Percentiles rank a stretch among this genome's conserved stretches.
Conservation (phyloP, 1,139 yeast species). For the Arxiozyma bovina region DNA sequence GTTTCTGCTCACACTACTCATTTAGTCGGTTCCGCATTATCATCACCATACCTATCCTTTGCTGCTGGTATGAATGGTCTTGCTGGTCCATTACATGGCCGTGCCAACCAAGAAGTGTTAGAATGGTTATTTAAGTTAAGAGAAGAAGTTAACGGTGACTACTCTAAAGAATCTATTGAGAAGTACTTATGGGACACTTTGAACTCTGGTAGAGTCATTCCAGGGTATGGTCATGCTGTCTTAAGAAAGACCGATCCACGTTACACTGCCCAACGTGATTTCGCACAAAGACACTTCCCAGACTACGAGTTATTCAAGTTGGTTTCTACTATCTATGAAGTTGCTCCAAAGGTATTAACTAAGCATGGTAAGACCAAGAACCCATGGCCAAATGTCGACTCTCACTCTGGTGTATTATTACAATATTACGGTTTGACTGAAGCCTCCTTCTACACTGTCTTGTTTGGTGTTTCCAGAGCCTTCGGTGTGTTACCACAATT, state of each 20-base stretch:
- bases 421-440: constrained; percentile 96
- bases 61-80: constrained; percentile 38
- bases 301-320: constrained; percentile 86
- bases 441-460: constrained; percentile 92
- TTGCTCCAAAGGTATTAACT: constrained; percentile 90
- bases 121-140: constrained; percentile 34
- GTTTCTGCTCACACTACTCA: constrained; percentile 40
- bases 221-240: constrained; percentile 42
- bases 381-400: constrained; percentile 99
- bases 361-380: constrained; percentile 97
- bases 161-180: constrained; percentile 30
- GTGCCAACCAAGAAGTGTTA: constrained; percentile 40
- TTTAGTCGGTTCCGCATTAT: constrained; percentile 37
- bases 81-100: constrained; percentile 40
- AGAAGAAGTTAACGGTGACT: constrained; percentile 31
- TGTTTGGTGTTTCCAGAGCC: constrained; percentile 97
- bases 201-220: constrained; percentile 37
- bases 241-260: constrained; percentile 44
- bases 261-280: constrained; percentile 94
- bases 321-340: constrained; percentile 84
- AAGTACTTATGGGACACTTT: constrained; percentile 35
- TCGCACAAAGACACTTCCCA: constrained; percentile 95
- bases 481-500: constrained; percentile 96
- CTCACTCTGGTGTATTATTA: constrained; percentile 93
- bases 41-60: constrained; percentile 36